Evolutionary conservation across 2,329 filamentous ascomycete genomes (phyloP).

Genomic region (Blumeriella jaapii): DNA sequence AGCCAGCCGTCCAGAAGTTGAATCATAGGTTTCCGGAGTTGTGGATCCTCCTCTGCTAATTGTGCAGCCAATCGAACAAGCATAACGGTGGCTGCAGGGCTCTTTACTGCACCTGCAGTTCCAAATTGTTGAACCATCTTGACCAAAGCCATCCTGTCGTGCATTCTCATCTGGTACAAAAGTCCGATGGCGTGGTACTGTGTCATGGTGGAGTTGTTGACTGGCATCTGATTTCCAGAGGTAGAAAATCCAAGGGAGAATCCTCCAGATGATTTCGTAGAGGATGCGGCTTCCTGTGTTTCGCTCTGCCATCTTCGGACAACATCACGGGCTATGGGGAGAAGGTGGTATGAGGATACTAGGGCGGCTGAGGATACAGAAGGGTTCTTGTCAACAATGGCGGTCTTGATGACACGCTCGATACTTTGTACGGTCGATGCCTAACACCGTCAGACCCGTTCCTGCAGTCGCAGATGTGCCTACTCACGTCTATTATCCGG

Average conservation of each 20-base stretch:
- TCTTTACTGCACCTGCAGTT: constrained; percentile 83
- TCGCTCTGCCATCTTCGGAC: constrained; percentile 97
- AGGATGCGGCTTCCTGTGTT: constrained; percentile 90
- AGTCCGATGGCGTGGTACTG: constrained; percentile 98
- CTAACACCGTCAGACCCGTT: constrained; percentile 34
- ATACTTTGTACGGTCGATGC: constrained; percentile 94
- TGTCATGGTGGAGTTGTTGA: constrained; percentile 92
- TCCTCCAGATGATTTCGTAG: constrained; percentile 75
- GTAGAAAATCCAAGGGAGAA: constrained; percentile 90
- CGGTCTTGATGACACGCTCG: constrained; percentile 96
- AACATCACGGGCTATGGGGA: constrained; percentile 90
- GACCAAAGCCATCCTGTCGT: constrained; percentile 95
- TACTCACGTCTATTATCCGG: constrained; percentile 84
- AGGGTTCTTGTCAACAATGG: constrained; percentile 97
- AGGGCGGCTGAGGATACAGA: constrained; percentile 93
- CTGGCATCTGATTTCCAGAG: constrained; percentile 58
- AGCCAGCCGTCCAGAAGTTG: constrained; percentile 92
- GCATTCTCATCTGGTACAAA: constrained; percentile 92
- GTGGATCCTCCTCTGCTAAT: constrained; percentile 83
- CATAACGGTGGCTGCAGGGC: constrained; percentile 83
- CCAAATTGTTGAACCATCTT: constrained; percentile 99
- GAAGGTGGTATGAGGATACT: constrained; percentile 93
- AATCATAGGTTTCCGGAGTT: constrained; percentile 91
- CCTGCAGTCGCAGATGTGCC: constrained; percentile 7
- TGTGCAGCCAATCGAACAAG: constrained; percentile 87